Base-by-base conservation (phyloP, 768 basidiomycete genomes). In the Lactarius sp. region DNA sequence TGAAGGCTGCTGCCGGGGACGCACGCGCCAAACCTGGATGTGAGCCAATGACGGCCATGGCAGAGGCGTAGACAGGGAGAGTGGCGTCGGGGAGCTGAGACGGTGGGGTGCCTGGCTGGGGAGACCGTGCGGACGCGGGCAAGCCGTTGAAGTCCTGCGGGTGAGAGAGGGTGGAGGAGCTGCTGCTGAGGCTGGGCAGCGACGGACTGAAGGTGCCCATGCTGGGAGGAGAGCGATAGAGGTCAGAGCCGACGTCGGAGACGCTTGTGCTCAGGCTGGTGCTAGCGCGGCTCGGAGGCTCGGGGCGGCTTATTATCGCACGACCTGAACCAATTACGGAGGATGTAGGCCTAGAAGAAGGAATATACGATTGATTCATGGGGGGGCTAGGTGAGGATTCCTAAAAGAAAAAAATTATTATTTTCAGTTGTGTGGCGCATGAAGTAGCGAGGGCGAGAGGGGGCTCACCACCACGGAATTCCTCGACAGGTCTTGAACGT, bases 181-280 rank as follows among this genome's bases (percentile, higher is more conserved):
- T 52, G 27, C 46, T 7, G 20, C 14, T 41, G 31, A 47, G 46
- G 52, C 46, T 34, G 20, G 64, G 6, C 3, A 59, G 16, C 1
- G 47, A 44, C 12, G 41, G 49, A 0, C 39, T 46, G 49, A 56
- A 52, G 34, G 54, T 44, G 34, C 47, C 46, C 7, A 37, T 36
- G 27, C 49, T 56, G 18, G 47, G 31, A 44, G 63, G 54, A 36
- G 49, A 52, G 18, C 16, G 37, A n/a, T 31, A 56, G 10, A 60
- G 12, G 18, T 50, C 50, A 4, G 59, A 56, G 6, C 54, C 34
- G 27, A 60, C 46, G n/a, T 65, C 59, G 22, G 59, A 65, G 53
- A 51, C 41, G 2, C 41, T 46, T 20, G 63, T 27, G 39, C 62
- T 50, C 47, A 54, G 14, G 22, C 52, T 54, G 27, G 53, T 64